Base-by-base conservation (phyloP, 208 protist genomes). In the Leishmania braziliensis region DNA sequence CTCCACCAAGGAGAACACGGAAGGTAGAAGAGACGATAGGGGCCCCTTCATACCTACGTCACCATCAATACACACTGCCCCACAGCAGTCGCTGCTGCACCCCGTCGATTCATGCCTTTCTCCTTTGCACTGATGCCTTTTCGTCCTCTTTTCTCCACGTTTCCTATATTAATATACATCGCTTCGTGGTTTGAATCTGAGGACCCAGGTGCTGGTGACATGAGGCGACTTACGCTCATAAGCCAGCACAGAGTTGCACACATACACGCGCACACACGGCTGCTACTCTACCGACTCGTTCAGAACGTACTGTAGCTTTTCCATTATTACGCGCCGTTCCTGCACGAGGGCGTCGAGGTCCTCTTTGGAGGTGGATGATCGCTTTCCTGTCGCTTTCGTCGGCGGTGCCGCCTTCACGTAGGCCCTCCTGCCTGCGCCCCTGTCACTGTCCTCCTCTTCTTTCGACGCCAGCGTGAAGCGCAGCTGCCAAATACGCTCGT, bases 401-500 rank as follows among this genome's bases (percentile, higher is more conserved):
- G n/a, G 26, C 68, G 33, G 65, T 70, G 58, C 60, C 56, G 43
- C 53, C 71, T 39, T 39, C 3, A 26, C 26, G 43, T 74, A 69
- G 72, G 63, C 51, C 58, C 33, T 26, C 69, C 33, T 36, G 66
- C 18, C 51, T 26, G 33, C 43, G 73, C 29, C 39, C 26, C 46
- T 58, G 36, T 33, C 23, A 48, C n/a, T 1, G 48, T 33, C 33
- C 18, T 56, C 33, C 39, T 48, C 53, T 5, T 39, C 56, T 10
- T 14, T 75, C 0, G 83, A 69, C 33, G 50, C 51, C 3, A 93
- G 51, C 46, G 83, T 68, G 62, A 92, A 96, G 66, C 84, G 85
- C 56, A 93, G 75, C 79, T 96, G 93, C 93, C 93, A 95, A 72
- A 96, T 95, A 60, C 86, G 88, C 86, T 96, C 91, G 68, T 96